phyloP scores from a whole-genome alignment of 2,329 filamentous ascomycete genomes.

The Fusarium newnesense region DNA sequence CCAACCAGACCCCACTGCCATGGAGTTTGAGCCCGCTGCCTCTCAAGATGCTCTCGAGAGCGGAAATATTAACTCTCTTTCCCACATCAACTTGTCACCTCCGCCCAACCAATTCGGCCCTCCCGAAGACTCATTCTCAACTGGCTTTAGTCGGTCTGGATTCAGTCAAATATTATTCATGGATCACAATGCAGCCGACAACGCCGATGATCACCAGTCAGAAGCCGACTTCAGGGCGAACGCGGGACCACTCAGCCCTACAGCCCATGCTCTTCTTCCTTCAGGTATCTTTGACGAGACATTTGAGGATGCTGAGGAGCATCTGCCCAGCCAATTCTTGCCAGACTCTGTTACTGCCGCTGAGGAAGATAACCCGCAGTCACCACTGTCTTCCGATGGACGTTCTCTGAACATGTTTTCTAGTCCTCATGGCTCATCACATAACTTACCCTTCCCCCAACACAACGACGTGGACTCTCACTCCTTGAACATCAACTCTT shows the following conservation, averaged over 20 bases:
- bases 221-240: conserved; percentile 71
- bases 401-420: conserved; percentile 67
- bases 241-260: conserved; percentile 79
- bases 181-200: conserved; percentile 55
- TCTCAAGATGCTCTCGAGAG: conserved; percentile 60
- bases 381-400: conserved; percentile 66
- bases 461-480: conserved; percentile 60
- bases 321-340: conserved; percentile 39
- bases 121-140: conserved; percentile 57
- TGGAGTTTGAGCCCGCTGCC: conserved; percentile 60
- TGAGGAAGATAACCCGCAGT: conserved; percentile 64
- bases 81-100: conserved; percentile 54
- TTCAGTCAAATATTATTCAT: conserved; percentile 66
- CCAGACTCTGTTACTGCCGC: conserved; percentile 45
- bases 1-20: conserved; percentile 55
- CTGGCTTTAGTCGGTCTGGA: conserved; percentile 64
- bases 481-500: conserved; percentile 53
- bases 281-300: conserved; percentile 72
- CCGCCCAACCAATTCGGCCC: conserved; percentile 52
- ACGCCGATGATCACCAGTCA: conserved; percentile 57
- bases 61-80: conserved; percentile 59
- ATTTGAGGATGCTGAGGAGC: conserved; percentile 68
- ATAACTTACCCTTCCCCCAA: conserved; percentile 66
- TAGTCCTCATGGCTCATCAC: conserved; percentile 70
- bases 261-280: conserved; percentile 78